Conservation (phyloP, 1,284 basidiomycete species). For the Thecaphora frezii region DNA sequence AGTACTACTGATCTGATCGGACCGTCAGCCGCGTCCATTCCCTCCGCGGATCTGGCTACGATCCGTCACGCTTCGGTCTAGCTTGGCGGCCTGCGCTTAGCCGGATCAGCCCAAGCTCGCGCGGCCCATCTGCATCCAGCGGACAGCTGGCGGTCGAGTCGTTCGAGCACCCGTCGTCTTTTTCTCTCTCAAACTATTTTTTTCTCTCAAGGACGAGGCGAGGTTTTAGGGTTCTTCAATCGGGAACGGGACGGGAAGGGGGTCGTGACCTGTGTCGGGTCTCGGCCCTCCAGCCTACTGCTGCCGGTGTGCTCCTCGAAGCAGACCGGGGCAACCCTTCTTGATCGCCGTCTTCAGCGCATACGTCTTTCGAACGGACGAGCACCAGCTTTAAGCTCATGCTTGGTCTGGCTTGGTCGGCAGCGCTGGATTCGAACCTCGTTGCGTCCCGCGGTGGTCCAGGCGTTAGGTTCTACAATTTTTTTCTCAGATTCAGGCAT, state of each 20-base stretch:
- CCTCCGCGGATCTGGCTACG: neutral
- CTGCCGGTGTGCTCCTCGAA: no score
- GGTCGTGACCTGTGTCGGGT: no score
- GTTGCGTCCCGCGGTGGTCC: neutral
- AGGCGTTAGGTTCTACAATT: conserved; percentile 7
- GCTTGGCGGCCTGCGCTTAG: neutral
- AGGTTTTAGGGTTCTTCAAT: neutral
- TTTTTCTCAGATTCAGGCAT: neutral
- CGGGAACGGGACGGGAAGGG: no score
- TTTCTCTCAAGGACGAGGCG: neutral
- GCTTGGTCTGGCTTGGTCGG: conserved; percentile 5
- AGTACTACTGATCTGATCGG: conserved; percentile 40
- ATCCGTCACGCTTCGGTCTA: neutral
- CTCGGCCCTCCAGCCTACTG: no score
- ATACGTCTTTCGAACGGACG: no score
- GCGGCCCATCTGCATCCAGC: conserved; percentile 3
- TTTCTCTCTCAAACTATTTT: no score
- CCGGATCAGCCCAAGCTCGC: neutral
- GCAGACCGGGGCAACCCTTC: neutral
- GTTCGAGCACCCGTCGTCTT: neutral
- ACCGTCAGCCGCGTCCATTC: no score
- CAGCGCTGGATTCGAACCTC: conserved; percentile 1
- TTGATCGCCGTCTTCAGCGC: neutral
- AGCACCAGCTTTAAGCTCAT: no score
- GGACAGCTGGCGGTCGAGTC: conserved; percentile 2